Evolutionary conservation across 2,329 filamentous ascomycete genomes (phyloP).

Genomic region (Ambrosiella cleistominuta): DNA sequence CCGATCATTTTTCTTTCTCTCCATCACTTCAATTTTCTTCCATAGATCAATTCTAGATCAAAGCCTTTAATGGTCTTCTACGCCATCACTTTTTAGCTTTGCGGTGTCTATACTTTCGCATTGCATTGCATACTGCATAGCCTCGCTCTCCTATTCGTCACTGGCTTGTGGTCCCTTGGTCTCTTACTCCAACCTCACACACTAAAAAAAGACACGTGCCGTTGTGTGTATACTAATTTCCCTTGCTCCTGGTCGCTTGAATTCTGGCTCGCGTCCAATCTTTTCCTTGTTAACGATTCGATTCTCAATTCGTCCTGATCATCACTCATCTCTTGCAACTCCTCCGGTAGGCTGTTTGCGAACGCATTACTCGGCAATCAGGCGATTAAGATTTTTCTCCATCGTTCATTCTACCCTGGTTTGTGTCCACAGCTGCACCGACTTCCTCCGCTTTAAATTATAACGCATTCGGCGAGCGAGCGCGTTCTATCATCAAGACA

Average conservation of each 20-base stretch:
- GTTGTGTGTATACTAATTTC: conserved; percentile 3
- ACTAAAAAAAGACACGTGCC: conserved; percentile 2
- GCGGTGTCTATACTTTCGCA: conserved; percentile 2
- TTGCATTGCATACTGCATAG: conserved; percentile 10
- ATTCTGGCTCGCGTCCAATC: neutral
- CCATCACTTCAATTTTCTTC: conserved; percentile 8
- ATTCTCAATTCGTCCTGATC: neutral
- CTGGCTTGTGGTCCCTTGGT: neutral
- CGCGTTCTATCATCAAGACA: neutral
- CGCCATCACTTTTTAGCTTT: neutral
- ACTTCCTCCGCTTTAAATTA: too few species aligned
- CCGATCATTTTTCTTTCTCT: neutral
- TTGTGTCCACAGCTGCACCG: too few species aligned
- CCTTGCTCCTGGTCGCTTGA: conserved; percentile 2
- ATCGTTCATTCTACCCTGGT: neutral
- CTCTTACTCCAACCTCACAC: neutral
- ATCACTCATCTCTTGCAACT: conserved; percentile 1
- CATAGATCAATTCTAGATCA: neutral
- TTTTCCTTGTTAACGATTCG: neutral
- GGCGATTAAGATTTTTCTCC: neutral
- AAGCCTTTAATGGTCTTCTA: neutral
- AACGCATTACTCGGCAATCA: neutral
- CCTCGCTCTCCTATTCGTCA: conserved; percentile 1
- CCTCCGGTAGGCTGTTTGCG: conserved; percentile 1
- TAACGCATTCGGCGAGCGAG: too few species aligned